Conservation (phyloP, 441 rosid genomes). For the Eutrema salsugineum region DNA sequence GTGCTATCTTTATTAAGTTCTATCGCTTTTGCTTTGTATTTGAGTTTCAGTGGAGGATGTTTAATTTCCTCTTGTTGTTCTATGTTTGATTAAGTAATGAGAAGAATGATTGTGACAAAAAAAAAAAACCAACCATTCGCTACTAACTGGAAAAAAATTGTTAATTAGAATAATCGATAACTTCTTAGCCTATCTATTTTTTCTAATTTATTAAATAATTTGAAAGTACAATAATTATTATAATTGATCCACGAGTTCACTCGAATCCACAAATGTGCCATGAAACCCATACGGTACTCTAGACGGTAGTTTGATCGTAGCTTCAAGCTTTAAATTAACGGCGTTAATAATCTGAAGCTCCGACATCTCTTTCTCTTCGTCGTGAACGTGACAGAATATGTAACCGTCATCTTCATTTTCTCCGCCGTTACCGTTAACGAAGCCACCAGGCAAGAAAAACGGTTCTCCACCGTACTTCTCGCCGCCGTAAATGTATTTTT, state of each 20-base stretch:
- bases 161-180: not conserved
- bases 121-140: no score
- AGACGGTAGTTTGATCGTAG: conserved; percentile 52
- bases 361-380: conserved; percentile 54
- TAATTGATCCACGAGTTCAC: conserved; percentile 44
- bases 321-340: conserved; percentile 48
- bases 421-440: not conserved
- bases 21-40: no score
- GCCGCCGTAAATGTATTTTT: conserved; percentile 50
- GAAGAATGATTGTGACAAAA: no score
- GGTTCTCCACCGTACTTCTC: conserved; percentile 68
- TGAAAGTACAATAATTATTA: conserved; percentile 10
- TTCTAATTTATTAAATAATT: not conserved
- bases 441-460: conserved; percentile 44
- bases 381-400: conserved; percentile 57
- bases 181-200: not conserved
- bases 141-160: not conserved
- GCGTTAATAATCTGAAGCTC: conserved; percentile 67
- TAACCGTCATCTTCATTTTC: conserved; percentile 58
- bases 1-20: no score
- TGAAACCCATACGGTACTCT: conserved; percentile 84
- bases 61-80: no score
- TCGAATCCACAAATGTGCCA: conserved; percentile 65
- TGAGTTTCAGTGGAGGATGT: no score
- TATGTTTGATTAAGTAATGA: no score